Evolutionary conservation across 768 basidiomycete species (phyloP).

Genomic region (Suillus fuscotomentosus): DNA sequence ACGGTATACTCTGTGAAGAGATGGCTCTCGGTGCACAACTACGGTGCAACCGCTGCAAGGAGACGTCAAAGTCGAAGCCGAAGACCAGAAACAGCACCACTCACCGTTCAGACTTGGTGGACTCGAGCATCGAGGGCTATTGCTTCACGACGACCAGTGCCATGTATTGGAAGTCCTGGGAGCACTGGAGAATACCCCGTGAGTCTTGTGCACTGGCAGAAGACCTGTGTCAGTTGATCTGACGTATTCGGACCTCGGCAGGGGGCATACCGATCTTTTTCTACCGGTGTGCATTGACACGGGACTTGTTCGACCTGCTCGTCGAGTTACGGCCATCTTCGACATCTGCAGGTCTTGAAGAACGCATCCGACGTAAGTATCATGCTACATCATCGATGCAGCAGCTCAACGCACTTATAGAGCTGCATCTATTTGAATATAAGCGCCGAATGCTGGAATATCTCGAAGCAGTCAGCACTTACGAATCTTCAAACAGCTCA

Average conservation of each 20-base stretch:
- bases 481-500: not conserved
- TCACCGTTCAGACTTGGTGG: too few relatives aligned
- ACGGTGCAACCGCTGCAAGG: not conserved
- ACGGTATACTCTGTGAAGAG: not conserved
- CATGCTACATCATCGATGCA: too few relatives aligned
- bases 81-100: too few relatives aligned
- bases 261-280: constrained; percentile 19
- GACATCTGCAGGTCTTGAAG: constrained; percentile 19
- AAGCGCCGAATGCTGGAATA: constrained; percentile 15
- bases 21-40: not conserved
- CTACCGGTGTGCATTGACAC: constrained; percentile 17
- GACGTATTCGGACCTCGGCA: not conserved
- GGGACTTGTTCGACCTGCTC: constrained; percentile 23
- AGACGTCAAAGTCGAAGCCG: too few relatives aligned
- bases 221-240: not conserved
- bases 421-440: constrained; percentile 24
- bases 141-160: not conserved
- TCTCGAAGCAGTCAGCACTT: constrained; percentile 1
- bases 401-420: constrained; percentile 4
- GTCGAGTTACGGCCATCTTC: constrained; percentile 18
- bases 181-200: constrained; percentile 21
- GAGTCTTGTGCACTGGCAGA: not conserved
- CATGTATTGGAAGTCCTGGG: constrained; percentile 18
- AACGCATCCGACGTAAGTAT: constrained; percentile 21
- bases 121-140: too few relatives aligned